A percentile compares a stretch with the other conserved stretches of the same genome.
Evolutionary conservation across 2,329 filamentous ascomycete genomes (phyloP).

Genomic region (Golovinomyces cichoracearum): DNA sequence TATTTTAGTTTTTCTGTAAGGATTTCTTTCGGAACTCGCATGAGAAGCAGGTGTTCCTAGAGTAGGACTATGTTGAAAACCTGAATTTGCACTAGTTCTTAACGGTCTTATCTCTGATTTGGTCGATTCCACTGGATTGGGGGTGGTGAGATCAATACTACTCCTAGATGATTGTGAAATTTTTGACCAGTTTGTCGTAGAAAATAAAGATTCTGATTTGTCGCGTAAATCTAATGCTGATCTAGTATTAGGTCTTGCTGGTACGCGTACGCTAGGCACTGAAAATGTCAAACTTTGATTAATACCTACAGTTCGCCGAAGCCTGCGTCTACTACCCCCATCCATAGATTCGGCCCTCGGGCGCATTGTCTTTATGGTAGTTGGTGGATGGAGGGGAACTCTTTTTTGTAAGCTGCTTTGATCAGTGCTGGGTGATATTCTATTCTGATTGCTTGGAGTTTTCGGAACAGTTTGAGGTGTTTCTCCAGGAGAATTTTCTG

Average conservation of each 20-base stretch:
- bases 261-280: constrained; percentile 17
- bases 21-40: constrained; percentile 6
- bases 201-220: constrained; percentile 15
- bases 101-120: constrained; percentile 3
- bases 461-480: constrained; percentile 4
- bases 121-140: constrained; percentile 7
- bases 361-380: constrained; percentile 20
- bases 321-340: constrained; percentile 22
- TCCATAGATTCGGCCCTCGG: constrained; percentile 25
- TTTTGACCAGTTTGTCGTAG: constrained; percentile 6
- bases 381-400: constrained; percentile 21
- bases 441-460: background rate
- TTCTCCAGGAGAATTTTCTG: constrained; percentile 7
- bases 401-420: constrained; percentile 18
- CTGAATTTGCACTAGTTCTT: constrained; percentile 7
- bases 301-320: constrained; percentile 26
- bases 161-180: constrained; percentile 9
- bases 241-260: constrained; percentile 26
- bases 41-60: constrained; percentile 5
- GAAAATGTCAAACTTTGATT: constrained; percentile 27
- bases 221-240: constrained; percentile 39
- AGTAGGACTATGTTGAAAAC: constrained; percentile 4
- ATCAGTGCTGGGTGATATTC: background rate
- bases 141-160: constrained; percentile 11
- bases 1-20: constrained; percentile 7